Evolutionary conservation across 2,329 filamentous ascomycete genomes (phyloP), one percentile per base, ranked within the genome.

Genomic region (Chlorencoelia australis): DNA sequence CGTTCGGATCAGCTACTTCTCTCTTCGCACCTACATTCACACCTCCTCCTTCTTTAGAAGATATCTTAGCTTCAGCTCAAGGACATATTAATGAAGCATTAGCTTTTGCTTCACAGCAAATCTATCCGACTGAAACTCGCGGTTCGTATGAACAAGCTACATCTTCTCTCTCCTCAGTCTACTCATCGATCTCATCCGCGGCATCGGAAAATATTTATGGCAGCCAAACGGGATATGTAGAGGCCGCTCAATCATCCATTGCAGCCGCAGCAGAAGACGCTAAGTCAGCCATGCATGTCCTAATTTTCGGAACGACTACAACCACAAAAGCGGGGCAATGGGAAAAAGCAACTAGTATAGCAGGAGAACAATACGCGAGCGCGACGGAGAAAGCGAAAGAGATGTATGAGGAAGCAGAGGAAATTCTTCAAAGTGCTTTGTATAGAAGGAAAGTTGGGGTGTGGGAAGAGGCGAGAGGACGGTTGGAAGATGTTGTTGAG

Each of bases 71-170:
- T 19, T 61, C 67, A n/a, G 71, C 71, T 10, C 71, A 64, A 37
- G 64, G 67, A 8, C 71, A 74, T 44, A 59, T 79, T 27, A 66
- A 74, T 33, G 60, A 68, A 15, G 73, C 69, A n/a, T 68, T 79
- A 6, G 66, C 71, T 30, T 73, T 71, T 28, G 75, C 71, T 1
- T 74, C 67, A 30, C 55, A 64, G 8, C 71, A 73, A 30, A 55
- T 75, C 13, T 77, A 79, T 46, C 74, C 73, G 27, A 67, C 68
- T 1, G 57, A 61, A 14, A n/a, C 16, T 10, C 73, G 71, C 51
- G 68, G 71, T 18, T 58, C 59, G 2, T 60, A 64, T 18, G 73
- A 76, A 48, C 59, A 71, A 50, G 71, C 67, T 2, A 69, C 67
- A 14, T 66, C 67, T 16, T 68, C 67, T 10, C 68, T 67, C 2